Percentiles rank a stretch among this genome's conserved stretches.
These are phyloP conservation scores for Nothophaeocryptopus gaeumannii DNA, from an alignment of 2,329 filamentous ascomycete species.

Conservation along the genomic window DNA sequence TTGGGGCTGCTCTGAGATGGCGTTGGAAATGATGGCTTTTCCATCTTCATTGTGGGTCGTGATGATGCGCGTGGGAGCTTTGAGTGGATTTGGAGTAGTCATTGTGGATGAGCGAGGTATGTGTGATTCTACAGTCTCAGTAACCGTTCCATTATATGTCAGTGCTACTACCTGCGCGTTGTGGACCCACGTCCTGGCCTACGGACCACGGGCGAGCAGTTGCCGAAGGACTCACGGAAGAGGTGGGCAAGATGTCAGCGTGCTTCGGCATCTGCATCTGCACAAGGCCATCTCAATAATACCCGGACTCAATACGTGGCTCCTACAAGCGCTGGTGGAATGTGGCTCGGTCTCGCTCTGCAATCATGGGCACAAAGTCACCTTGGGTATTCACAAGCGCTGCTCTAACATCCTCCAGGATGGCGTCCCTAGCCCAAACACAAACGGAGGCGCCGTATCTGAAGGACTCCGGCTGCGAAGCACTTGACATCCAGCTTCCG, in stretches of 20 bases:
- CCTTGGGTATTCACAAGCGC: conserved; percentile 61
- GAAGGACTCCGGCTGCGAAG: conserved; percentile 21
- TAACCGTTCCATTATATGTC: no score
- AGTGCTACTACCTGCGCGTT: not conserved
- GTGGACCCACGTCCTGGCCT: not conserved
- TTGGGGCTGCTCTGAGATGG: conserved; percentile 23
- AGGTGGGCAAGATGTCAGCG: not conserved
- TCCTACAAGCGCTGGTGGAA: not conserved
- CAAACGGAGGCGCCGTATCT: conserved; percentile 25
- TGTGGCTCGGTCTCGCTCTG: no score
- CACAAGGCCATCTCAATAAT: not conserved
- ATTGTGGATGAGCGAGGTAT: conserved; percentile 2
- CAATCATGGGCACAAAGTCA: no score
- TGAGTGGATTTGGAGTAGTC: conserved; percentile 7
- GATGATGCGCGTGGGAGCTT: conserved; percentile 24
- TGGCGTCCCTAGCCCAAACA: conserved; percentile 18
- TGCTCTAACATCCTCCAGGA: conserved; percentile 44
- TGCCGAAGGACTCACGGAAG: no score
- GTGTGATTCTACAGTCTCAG: no score
- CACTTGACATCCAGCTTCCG: conserved; percentile 26
- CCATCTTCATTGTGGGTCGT: conserved; percentile 32
- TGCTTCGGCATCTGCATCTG: not conserved
- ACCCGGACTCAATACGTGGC: no score
- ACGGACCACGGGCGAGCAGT: no score
- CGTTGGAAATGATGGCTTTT: conserved; percentile 29